Evolutionary conservation across 352 stramenopile species (phyloP), one percentile per base, ranked within the genome.

Genomic region (Pythium angustatum): DNA sequence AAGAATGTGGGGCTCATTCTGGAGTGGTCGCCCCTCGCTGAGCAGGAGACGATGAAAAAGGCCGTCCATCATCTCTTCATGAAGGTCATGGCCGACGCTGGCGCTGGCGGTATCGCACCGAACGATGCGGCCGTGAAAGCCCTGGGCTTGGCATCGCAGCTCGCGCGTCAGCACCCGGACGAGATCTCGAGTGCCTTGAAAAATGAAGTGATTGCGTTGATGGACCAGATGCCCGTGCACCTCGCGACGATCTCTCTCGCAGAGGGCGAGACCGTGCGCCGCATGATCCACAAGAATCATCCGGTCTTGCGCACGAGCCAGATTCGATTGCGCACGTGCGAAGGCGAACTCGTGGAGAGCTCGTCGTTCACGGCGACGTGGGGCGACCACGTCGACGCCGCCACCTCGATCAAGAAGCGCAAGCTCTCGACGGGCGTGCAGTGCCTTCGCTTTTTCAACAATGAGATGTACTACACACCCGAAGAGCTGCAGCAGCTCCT

Each of bases 391-490:
- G 49, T 59, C 3, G 43, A 58, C 17, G 22, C 21, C 10, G 36
- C 50, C 2, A 19, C 26, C 9, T 34, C 59, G 22, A 5, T 50
- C 8, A 56, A 62, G 4, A 59, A 85, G 26, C 65, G 58, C 14
- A 69, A 70, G 27, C 67, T 92, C 27, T 63, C 77, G 6, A 77
- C 85, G 9, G 82, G 74, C 5, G 69, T 93, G 0, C 81, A 96
- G 57, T 99, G 96, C 68, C 96, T 97, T 63, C 90, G 96, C 9
- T 99, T 99, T 75, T 98, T 99, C 75, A 98, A 99, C 79, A 98
- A 96, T 74, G 93, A 98, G 63, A 97, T 99, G 65, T 98, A 99
- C 63, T 99, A 98, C 79, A 93, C 94, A 56, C 91, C 95, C 11
- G 65, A 82, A 7, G 96, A 99, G 67, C 69, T 99, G 0, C 95